Conservation (phyloP, 768 basidiomycete species). For the Macrolepiota fuliginosa region DNA sequence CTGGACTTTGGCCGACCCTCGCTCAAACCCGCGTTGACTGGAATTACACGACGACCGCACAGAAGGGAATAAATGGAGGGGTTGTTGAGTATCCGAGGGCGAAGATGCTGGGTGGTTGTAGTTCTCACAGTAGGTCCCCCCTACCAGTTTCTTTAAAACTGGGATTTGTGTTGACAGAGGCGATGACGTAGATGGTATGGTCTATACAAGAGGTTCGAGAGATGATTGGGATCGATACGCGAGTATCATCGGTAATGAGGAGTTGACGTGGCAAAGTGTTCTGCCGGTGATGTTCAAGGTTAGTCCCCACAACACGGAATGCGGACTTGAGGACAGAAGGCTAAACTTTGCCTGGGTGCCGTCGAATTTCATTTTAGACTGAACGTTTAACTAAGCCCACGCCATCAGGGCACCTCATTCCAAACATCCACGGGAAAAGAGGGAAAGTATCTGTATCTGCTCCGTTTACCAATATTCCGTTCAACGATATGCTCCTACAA, state of each 20-base stretch:
- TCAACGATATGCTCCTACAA: too few relatives aligned
- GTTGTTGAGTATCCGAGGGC: constrained; percentile 2
- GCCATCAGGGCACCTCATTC: too few relatives aligned
- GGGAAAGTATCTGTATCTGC: too few relatives aligned
- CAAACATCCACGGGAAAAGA: too few relatives aligned
- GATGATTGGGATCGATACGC: constrained; percentile 23
- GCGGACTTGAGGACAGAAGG: too few relatives aligned
- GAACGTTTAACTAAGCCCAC: too few relatives aligned
- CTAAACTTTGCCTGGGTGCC: too few relatives aligned
- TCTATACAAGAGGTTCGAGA: constrained; percentile 18
- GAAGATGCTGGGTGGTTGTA: constrained; percentile 12
- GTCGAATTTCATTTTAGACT: too few relatives aligned
- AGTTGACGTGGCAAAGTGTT: constrained; percentile 32
- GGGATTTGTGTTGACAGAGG: not conserved
- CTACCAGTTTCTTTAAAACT: not conserved
- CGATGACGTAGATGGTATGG: constrained; percentile 18
- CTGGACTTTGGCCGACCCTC: not conserved
- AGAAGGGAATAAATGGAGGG: constrained; percentile 12
- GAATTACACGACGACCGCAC: constrained; percentile 16
- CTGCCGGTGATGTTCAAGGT: constrained; percentile 14
- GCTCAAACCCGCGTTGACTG: constrained; percentile 15
- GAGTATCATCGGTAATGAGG: constrained; percentile 22
- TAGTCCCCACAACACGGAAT: not conserved
- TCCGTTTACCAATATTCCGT: too few relatives aligned
- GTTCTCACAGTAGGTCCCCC: constrained; percentile 9